These are phyloP conservation scores for Dictyostelium discoideum DNA, from an alignment of 78 protist genomes.

Conservation along the genomic window DNA sequence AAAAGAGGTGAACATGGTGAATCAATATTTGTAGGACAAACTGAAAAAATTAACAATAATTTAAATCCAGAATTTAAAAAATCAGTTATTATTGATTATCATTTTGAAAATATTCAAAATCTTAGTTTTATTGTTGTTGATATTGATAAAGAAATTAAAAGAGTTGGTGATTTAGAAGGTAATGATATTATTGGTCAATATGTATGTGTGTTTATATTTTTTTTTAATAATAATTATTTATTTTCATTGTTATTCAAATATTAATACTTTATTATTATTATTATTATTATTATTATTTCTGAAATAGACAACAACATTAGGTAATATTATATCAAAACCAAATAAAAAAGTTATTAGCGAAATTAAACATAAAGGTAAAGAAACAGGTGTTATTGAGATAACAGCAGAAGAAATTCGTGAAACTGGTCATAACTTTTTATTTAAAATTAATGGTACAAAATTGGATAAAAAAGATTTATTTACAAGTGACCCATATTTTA, in stretches of 20 bases:
- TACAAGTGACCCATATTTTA: conserved; percentile 83
- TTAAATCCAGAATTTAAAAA: conserved; percentile 12
- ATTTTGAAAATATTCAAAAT: conserved; percentile 33
- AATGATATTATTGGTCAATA: conserved; percentile 5
- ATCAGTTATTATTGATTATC: conserved; percentile 3
- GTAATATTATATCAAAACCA: conserved; percentile 6
- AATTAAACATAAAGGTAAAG: not conserved
- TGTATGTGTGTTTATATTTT: not conserved
- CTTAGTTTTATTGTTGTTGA: conserved; percentile 19
- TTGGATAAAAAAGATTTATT: not conserved
- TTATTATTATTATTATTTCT: not conserved
- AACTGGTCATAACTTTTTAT: not conserved
- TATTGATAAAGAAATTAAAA: conserved; percentile 19
- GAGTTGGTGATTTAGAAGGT: not conserved
- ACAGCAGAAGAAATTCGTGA: conserved; percentile 8
- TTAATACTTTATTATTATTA: no score
- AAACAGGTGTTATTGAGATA: conserved; percentile 19
- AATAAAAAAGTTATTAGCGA: not conserved
- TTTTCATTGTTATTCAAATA: not conserved
- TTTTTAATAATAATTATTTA: not conserved
- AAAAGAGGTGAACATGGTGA: not conserved
- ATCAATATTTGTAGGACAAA: conserved; percentile 1
- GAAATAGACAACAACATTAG: not conserved
- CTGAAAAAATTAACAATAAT: conserved; percentile 63
- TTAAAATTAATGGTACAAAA: not conserved